A percentile compares a stretch with the other conserved stretches of the same genome.
Conservation (phyloP, 1,139 yeast genomes). For the Yamadazyma kanchanaburiensis region DNA sequence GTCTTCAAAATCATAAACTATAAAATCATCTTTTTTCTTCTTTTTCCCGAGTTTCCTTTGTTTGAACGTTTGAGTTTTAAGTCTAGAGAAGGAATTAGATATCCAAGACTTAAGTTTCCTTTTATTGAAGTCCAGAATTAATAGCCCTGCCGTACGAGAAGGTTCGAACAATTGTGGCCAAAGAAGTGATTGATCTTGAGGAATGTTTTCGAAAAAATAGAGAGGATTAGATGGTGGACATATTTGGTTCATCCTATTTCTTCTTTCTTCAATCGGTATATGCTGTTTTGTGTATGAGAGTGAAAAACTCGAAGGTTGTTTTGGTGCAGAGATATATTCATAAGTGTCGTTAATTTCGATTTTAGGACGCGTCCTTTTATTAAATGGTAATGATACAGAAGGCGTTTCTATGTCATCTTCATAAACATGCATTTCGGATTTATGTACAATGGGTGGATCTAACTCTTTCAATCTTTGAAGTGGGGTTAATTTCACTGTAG, state of each 20-base stretch:
- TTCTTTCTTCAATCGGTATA: too few relatives aligned
- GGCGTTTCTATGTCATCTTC: conserved; percentile 4
- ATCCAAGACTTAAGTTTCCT: conserved; percentile 45
- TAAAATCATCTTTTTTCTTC: conserved; percentile 19
- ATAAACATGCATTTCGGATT: conserved; percentile 19
- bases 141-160: conserved; percentile 26
- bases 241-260: too few relatives aligned
- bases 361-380: background rate
- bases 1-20: conserved; percentile 25
- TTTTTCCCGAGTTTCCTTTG: conserved; percentile 26
- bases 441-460: conserved; percentile 17
- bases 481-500: conserved; percentile 18
- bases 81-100: conserved; percentile 39
- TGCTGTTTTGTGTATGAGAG: too few relatives aligned
- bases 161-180: conserved; percentile 52
- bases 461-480: conserved; percentile 22
- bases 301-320: background rate
- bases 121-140: conserved; percentile 24
- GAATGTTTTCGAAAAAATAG: too few relatives aligned
- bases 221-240: background rate
- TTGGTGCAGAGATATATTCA: background rate
- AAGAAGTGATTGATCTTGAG: conserved; percentile 6
- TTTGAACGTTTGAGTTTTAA: conserved; percentile 29
- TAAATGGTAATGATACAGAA: background rate
- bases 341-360: background rate